Evolutionary conservation across 371 early-diverging fungal species (phyloP).

Genomic region (Mucor piriformis): DNA sequence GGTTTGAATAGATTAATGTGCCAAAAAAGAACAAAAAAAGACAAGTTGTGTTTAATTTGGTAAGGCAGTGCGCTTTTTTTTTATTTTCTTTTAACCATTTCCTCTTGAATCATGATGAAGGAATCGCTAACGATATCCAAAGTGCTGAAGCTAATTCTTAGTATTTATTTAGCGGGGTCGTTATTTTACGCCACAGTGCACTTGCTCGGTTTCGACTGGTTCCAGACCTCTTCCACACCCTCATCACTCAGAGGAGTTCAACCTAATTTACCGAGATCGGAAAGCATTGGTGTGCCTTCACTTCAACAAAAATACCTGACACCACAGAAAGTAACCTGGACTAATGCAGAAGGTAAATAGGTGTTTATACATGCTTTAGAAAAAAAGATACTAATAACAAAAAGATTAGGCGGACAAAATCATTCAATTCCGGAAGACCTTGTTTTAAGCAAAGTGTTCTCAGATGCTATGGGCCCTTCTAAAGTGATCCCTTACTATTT

Average conservation of each 20-base stretch:
- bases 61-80: too few relatives aligned
- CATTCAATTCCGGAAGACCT: constrained; percentile 51
- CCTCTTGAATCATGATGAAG: constrained; percentile 7
- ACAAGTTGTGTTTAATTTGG: neutral
- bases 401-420: constrained; percentile 16
- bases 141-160: constrained; percentile 9
- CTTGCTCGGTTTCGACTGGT: constrained; percentile 26
- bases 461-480: constrained; percentile 66
- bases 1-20: neutral
- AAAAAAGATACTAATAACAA: too few relatives aligned
- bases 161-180: constrained; percentile 21
- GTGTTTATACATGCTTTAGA: too few relatives aligned
- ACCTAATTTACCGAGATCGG: constrained; percentile 5
- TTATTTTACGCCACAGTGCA: constrained; percentile 29
- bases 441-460: constrained; percentile 62
- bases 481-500: constrained; percentile 66
- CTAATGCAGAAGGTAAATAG: constrained; percentile 32
- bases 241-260: neutral
- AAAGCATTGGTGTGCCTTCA: constrained; percentile 16
- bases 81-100: neutral
- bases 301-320: constrained; percentile 25
- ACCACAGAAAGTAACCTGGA: constrained; percentile 31
- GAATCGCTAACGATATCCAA: constrained; percentile 21
- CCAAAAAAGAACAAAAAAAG: neutral
- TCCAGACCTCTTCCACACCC: constrained; percentile 11